Evolutionary conservation across 495 filamentous ascomycete genomes (phyloP), one percentile per base, ranked within the genome.

Genomic region (Hamigera avellanea): DNA sequence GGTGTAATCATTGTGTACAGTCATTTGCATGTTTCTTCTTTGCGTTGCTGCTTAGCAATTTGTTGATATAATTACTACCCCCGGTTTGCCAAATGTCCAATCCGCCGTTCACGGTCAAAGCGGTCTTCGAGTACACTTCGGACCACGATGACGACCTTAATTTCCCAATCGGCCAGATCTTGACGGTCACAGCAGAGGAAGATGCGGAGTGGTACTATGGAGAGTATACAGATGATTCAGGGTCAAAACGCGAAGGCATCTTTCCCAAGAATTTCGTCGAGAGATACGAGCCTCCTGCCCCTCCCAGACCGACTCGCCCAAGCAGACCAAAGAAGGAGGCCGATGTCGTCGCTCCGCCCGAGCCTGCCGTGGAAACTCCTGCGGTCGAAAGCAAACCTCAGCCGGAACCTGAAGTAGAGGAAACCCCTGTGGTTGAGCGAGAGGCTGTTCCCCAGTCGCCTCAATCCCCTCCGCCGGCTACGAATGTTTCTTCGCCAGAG

Each of bases 191-290:
- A 14, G 87, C 81, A 16, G 76, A 80, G 57, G 91, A 96, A 50
- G 93, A 93, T 54, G 78, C 69, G 31, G 91, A 96, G 47, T 98
- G 91, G 91, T 98, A 95, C 56, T 75, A 70, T 40, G 91, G 91
- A 33, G 83, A 93, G 60, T 96, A 94, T 52, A 67, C 76, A 38
- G 84, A 93, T 54, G 73, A 70, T 32, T 51, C 59, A 15, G 89
- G 87, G 6, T 56, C 48, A 33, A 86, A 81, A 49, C 72, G 77
- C 44, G 82, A 94, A 52, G 91, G 91, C 23, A 82, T 98, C 39
- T 98, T 98, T 62, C 91, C 91, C 10, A 81, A 77, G 51, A 98
- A 96, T 62, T 98, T 98, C 48, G 93, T 98, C 35, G 89, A 98
- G 58, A 79, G 80, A 54, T 93, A 84, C 54, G 86, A 94, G 45